phyloP scores from a whole-genome alignment of 805 yeast genomes.

The Metahyphopichia silvanorum region DNA sequence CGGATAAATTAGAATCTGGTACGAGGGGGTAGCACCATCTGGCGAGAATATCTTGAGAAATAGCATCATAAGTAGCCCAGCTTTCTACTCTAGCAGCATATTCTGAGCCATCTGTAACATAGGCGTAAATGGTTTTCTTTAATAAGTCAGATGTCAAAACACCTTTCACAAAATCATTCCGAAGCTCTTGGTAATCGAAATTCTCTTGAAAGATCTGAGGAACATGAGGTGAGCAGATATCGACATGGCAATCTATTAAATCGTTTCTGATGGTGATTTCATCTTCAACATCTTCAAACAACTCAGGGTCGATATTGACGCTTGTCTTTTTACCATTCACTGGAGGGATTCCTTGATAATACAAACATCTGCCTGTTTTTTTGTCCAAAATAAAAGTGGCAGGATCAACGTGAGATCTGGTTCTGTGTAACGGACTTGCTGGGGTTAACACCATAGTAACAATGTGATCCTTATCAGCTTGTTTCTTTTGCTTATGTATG shows the following conservation, averaged over 20 bases:
- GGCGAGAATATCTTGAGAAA: slow-evolving; percentile 83
- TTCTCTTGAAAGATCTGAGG: slow-evolving; percentile 96
- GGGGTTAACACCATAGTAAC: slow-evolving; percentile 90
- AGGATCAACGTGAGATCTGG: slow-evolving; percentile 77
- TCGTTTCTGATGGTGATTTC: slow-evolving; percentile 86
- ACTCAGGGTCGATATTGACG: slow-evolving; percentile 76
- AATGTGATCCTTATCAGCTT: slow-evolving; percentile 82
- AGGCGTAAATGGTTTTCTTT: slow-evolving; percentile 87
- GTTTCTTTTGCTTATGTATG: slow-evolving; percentile 68
- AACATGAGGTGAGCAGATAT: slow-evolving; percentile 90
- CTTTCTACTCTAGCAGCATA: slow-evolving; percentile 96
- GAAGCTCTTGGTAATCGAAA: slow-evolving; percentile 85
- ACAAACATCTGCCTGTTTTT: slow-evolving; percentile 70
- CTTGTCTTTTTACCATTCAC: slow-evolving; percentile 30
- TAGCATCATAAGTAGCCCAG: slow-evolving; percentile 89
- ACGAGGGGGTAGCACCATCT: slow-evolving; percentile 92
- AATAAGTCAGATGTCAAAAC: slow-evolving; percentile 86
- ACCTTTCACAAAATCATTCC: slow-evolving; percentile 88
- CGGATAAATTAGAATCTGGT: slow-evolving; percentile 77
- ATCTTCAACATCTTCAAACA: slow-evolving; percentile 65
- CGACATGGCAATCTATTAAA: slow-evolving; percentile 93
- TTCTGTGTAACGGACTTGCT: slow-evolving; percentile 80
- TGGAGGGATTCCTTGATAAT: slow-evolving; percentile 76
- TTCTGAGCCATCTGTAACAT: slow-evolving; percentile 66
- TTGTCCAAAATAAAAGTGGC: slow-evolving; percentile 83